Evolutionary conservation across 768 basidiomycete species (phyloP).

Genomic region (Leccinellum luteum): DNA sequence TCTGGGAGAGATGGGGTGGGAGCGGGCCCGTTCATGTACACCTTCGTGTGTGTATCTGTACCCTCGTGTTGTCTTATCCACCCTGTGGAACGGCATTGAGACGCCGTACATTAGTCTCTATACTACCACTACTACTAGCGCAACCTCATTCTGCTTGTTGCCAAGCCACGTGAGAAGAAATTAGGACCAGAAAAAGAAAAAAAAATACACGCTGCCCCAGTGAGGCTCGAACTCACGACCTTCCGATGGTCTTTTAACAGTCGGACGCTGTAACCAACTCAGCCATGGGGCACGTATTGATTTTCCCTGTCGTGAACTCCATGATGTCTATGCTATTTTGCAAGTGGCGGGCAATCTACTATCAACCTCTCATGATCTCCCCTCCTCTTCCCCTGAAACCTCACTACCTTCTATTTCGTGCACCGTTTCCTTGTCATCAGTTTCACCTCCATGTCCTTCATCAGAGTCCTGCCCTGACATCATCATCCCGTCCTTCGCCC

Average conservation of each 20-base stretch:
- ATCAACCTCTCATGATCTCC: too few species aligned
- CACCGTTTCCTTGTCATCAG: neutral
- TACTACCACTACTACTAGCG: conserved; percentile 3
- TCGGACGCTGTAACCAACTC: conserved; percentile 52
- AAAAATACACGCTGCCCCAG: conserved; percentile 39
- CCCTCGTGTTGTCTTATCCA: conserved; percentile 8
- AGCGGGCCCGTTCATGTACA: conserved; percentile 1
- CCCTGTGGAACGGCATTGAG: neutral
- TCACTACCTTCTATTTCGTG: neutral
- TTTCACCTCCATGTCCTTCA: neutral
- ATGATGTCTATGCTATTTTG: neutral
- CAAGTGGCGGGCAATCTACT: neutral
- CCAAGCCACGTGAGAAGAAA: neutral
- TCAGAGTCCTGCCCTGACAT: neutral
- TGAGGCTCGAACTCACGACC: conserved; percentile 55
- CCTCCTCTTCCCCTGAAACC: neutral
- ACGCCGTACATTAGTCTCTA: conserved; percentile 5
- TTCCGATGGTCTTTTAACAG: conserved; percentile 45
- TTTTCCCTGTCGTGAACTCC: neutral
- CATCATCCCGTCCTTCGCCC: neutral
- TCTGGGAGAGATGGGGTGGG: conserved; percentile 37
- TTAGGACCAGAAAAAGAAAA: too few species aligned
- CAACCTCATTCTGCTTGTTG: neutral
- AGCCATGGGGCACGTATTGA: conserved; percentile 44
- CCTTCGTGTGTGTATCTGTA: conserved; percentile 9